phyloP scores from a whole-genome alignment of 2,329 filamentous ascomycete genomes.

The Chrysoporthe austroafricana region DNA sequence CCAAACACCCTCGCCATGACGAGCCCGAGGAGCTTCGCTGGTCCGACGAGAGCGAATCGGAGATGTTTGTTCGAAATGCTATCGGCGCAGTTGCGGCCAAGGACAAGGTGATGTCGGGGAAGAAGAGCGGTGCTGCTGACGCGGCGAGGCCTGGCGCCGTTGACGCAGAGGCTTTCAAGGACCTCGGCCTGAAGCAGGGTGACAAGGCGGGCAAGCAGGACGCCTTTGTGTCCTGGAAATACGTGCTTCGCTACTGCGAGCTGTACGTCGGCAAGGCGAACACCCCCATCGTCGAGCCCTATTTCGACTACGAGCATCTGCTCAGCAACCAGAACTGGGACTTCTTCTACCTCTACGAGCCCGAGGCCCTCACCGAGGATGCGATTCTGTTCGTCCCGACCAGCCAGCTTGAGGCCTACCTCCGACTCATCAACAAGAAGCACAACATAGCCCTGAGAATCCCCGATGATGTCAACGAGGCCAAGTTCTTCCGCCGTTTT shows the following conservation, averaged over 20 bases:
- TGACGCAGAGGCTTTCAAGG: constrained; percentile 12
- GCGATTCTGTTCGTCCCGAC: constrained; percentile 69
- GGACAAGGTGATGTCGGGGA: neutral
- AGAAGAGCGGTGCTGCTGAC: neutral
- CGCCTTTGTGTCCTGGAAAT: constrained; percentile 54
- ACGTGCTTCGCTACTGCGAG: constrained; percentile 62
- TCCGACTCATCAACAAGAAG: constrained; percentile 66
- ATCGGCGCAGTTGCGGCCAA: neutral
- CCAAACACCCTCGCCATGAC: constrained; percentile 7
- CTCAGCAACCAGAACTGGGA: constrained; percentile 71
- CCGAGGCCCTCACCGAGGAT: constrained; percentile 47
- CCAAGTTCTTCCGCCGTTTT: constrained; percentile 67
- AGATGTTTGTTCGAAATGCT: constrained; percentile 7
- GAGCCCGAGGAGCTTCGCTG: neutral
- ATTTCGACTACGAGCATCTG: constrained; percentile 61
- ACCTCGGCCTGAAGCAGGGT: constrained; percentile 33
- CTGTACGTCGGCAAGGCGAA: constrained; percentile 61
- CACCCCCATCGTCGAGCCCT: constrained; percentile 48
- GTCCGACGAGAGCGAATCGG: constrained; percentile 15
- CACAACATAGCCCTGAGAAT: constrained; percentile 60
- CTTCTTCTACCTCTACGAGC: constrained; percentile 70
- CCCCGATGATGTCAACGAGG: constrained; percentile 53
- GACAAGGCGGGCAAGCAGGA: constrained; percentile 34
- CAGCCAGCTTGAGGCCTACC: constrained; percentile 65
- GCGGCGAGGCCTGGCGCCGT: constrained; percentile 1